Conservation (phyloP, 441 rosid genomes). For the Mallotus japonicus region DNA sequence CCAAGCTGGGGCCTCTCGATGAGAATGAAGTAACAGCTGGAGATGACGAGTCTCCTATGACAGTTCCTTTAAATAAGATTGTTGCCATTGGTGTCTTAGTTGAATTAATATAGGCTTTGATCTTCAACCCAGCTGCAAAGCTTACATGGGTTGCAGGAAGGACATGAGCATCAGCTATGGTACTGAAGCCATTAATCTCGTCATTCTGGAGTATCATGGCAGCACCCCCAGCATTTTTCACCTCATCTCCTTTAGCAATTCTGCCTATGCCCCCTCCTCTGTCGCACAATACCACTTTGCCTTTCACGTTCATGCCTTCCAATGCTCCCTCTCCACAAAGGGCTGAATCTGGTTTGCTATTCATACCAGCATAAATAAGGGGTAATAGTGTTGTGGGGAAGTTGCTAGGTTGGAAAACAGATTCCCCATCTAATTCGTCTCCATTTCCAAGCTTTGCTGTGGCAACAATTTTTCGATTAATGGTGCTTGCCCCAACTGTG, state of each 20-base stretch:
- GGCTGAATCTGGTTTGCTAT: slow-evolving; percentile 28
- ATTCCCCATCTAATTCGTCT: slow-evolving; percentile 38
- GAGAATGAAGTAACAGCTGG: slow-evolving; percentile 47
- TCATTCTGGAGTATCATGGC: slow-evolving; percentile 50
- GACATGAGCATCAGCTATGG: slow-evolving; percentile 35
- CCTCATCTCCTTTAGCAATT: slow-evolving; percentile 32
- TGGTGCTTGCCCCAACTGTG: slow-evolving; percentile 53
- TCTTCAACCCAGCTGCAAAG: slow-evolving; percentile 34
- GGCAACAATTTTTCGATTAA: slow-evolving; percentile 37
- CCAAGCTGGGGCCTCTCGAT: slow-evolving; percentile 45
- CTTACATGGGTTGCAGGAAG: slow-evolving; percentile 53
- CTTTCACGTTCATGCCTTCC: slow-evolving; percentile 30
- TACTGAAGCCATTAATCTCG: slow-evolving; percentile 24
- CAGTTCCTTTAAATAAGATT: slow-evolving; percentile 44
- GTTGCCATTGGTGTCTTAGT: slow-evolving; percentile 33
- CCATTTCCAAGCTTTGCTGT: slow-evolving; percentile 44
- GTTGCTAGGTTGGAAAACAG: slow-evolving; percentile 32
- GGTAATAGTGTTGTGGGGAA: slow-evolving; percentile 32
- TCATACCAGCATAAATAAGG: slow-evolving; percentile 37
- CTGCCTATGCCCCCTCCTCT: slow-evolving; percentile 34
- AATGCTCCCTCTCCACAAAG: slow-evolving; percentile 38
- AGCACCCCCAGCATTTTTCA: slow-evolving; percentile 40
- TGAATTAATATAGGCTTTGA: slow-evolving; percentile 47
- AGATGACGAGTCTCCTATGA: slow-evolving; percentile 32
- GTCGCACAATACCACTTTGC: slow-evolving; percentile 34